phyloP scores from a whole-genome alignment of 768 basidiomycete genomes.

The Chalciporus sphaerocephalus region DNA sequence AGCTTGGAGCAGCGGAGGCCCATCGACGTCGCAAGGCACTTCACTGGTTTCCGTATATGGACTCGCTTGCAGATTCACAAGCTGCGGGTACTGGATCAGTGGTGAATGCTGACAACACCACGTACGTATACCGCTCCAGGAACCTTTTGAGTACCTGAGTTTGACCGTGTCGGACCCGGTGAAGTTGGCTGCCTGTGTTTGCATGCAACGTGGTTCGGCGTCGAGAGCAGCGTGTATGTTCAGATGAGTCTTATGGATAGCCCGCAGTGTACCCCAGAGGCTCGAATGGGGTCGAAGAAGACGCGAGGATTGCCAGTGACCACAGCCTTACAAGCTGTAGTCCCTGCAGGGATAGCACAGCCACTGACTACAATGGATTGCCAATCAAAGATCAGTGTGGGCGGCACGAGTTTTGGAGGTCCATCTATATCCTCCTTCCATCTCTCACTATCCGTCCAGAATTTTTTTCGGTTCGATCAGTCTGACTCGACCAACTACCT shows the following conservation, averaged over 20 bases:
- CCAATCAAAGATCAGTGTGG: constrained; percentile 2
- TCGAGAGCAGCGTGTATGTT: neutral
- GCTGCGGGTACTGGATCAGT: neutral
- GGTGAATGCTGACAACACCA: too few species aligned
- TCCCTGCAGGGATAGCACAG: constrained; percentile 10
- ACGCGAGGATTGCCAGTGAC: too few species aligned
- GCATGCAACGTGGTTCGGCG: neutral
- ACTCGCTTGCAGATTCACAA: neutral
- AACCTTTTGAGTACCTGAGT: neutral
- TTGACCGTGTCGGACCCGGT: neutral
- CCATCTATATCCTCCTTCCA: constrained; percentile 17
- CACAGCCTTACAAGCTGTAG: neutral
- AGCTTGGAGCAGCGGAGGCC: neutral
- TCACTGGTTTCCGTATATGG: constrained; percentile 19
- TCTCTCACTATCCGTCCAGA: constrained; percentile 12
- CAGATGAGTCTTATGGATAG: neutral
- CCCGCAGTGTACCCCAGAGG: neutral
- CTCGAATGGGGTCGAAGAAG: neutral
- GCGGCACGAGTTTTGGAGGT: constrained; percentile 1
- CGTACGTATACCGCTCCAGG: neutral
- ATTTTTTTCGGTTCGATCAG: neutral
- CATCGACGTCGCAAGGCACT: constrained; percentile 5
- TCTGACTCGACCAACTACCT: constrained; percentile 16
- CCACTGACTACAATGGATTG: constrained; percentile 19
- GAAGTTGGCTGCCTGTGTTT: neutral